These are phyloP conservation scores for Cystobasidium pallidum DNA, from an alignment of 1,284 basidiomycete species.

Conservation along the genomic window DNA sequence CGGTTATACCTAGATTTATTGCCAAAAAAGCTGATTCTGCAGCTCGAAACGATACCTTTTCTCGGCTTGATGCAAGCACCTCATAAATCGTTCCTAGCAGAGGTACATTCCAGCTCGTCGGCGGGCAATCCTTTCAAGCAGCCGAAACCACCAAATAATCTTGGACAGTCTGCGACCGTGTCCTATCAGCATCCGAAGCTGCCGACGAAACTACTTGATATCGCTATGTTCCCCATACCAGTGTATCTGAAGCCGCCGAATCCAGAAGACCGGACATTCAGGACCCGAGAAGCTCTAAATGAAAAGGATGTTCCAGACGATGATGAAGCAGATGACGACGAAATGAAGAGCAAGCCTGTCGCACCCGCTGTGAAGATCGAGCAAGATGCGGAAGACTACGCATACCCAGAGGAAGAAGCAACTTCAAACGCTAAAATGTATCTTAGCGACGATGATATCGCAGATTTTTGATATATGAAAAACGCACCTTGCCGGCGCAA, in stretches of 20 bases:
- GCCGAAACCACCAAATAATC: conserved; percentile 2
- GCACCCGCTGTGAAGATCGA: conserved; percentile 46
- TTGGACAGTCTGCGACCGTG: neutral
- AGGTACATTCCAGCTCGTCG: neutral
- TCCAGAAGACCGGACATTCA: conserved; percentile 35
- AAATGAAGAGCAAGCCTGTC: conserved; percentile 46
- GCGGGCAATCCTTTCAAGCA: conserved; percentile 2
- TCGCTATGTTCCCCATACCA: conserved; percentile 48
- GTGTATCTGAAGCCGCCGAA: conserved; percentile 4
- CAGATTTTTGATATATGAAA: conserved; percentile 14
- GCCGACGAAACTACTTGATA: conserved; percentile 46
- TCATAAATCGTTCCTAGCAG: conserved; percentile 18
- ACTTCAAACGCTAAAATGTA: conserved; percentile 33
- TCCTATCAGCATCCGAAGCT: neutral
- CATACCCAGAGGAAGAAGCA: neutral
- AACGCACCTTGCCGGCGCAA: neutral
- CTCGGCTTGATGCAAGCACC: conserved; percentile 41
- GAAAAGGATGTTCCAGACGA: conserved; percentile 53
- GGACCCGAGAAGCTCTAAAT: conserved; percentile 46
- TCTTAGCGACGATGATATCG: conserved; percentile 45
- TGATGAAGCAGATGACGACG: conserved; percentile 48
- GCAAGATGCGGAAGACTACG: conserved; percentile 44
- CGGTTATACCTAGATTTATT: conserved; percentile 6
- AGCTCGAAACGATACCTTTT: conserved; percentile 36
- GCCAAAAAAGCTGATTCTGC: conserved; percentile 20